phyloP scores from a whole-genome alignment of 768 basidiomycete genomes.

The Terana coerulea region DNA sequence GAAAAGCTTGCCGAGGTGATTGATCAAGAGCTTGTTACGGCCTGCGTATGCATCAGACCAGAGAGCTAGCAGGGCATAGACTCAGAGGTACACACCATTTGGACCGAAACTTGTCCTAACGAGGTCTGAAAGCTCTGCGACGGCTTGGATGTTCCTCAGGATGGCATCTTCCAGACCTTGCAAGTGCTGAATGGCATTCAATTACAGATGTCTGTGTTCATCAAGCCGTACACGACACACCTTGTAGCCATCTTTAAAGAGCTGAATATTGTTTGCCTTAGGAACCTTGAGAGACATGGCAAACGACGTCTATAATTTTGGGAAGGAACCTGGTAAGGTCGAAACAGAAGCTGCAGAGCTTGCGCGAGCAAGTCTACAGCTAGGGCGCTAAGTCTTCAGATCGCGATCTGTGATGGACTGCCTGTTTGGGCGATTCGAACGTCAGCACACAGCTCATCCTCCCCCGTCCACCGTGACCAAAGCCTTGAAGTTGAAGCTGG shows the following conservation, averaged over 20 bases:
- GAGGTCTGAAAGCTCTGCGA: slow-evolving; percentile 91
- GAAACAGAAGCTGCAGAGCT: no score
- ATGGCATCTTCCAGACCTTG: slow-evolving; percentile 97
- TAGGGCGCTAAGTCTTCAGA: not conserved
- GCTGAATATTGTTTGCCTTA: slow-evolving; percentile 79
- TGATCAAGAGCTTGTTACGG: slow-evolving; percentile 96
- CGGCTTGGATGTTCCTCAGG: slow-evolving; percentile 92
- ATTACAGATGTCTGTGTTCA: no score
- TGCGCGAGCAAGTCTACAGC: no score
- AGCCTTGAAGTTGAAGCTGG: no score
- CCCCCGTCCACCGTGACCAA: no score
- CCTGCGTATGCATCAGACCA: slow-evolving; percentile 41
- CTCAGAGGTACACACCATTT: slow-evolving; percentile 61
- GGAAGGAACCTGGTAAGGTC: not conserved
- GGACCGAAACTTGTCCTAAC: slow-evolving; percentile 96
- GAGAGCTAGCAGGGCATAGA: not conserved
- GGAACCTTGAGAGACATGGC: slow-evolving; percentile 93
- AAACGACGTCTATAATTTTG: slow-evolving; percentile 1
- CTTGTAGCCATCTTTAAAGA: slow-evolving; percentile 99
- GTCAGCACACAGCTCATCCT: no score
- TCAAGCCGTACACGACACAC: slow-evolving; percentile 35
- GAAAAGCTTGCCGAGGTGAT: slow-evolving; percentile 92
- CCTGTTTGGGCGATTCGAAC: not conserved
- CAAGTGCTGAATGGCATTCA: slow-evolving; percentile 58
- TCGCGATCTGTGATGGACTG: not conserved